Base-by-base conservation (phyloP, 2,329 filamentous ascomycete species). In the Zasmidium cellare region DNA sequence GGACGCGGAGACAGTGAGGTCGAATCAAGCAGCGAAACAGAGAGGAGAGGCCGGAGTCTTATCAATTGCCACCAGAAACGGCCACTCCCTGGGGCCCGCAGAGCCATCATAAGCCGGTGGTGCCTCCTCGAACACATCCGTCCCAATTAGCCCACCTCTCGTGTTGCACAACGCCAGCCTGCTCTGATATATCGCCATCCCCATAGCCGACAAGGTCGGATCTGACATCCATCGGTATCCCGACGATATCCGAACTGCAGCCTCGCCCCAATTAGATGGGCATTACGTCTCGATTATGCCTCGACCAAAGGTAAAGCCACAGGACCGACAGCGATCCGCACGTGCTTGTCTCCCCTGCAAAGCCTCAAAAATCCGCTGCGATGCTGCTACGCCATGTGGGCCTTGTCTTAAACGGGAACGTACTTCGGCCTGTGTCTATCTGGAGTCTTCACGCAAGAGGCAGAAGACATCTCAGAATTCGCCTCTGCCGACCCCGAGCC, bases 311-410 rank as follows among this genome's bases (percentile, higher is more conserved):
- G 63, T 65, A 28, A 59, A 58, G 45, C 53, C 53, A 19, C 46
- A 57, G 44, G 46, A 58, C 49, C 56, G 61, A 35, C 61, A 62
- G 38, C 58, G 63, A 20, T 62, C 59, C 46, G 57, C 57, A 53
- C 53, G 55, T 51, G 59, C 63, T 53, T 67, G 60, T 38, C 51
- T 62, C 23, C 60, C 64, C 16, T 65, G 62, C 59, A 66, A 65
- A 60, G 60, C 60, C 18, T 65, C 60, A 22, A 66, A 66, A 57
- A 62, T 66, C 12, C 55, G 64, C 20, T 66, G 62, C 50, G 60
- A 65, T 61, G 62, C 64, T 45, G 60, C 41, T 23, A 55, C 45
- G 23, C 62, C 62, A 48, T 66, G 64, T 59, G 62, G 59, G 12
- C 58, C 59, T 46, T 66, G 64, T 51, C 46, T 56, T 14, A 62